phyloP scores from a whole-genome alignment of 208 protist species.

The Trypanosoma grayi region DNA sequence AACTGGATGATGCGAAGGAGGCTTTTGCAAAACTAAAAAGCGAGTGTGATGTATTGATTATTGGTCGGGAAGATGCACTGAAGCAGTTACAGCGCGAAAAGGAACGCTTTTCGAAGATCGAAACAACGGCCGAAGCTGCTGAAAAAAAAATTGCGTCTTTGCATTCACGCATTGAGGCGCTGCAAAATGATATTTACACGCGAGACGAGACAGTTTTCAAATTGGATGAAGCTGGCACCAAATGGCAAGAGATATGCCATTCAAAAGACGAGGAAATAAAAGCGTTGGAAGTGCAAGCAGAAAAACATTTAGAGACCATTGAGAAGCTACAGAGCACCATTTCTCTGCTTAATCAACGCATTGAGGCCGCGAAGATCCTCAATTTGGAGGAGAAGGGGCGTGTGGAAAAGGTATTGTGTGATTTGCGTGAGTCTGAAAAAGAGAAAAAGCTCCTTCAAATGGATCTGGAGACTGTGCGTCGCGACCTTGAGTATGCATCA shows the following conservation, averaged over 20 bases:
- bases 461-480: conserved; percentile 49
- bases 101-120: conserved; percentile 31
- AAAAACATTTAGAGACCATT: conserved; percentile 39
- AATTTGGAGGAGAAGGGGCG: conserved; percentile 57
- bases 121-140: conserved; percentile 16
- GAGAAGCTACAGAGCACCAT: conserved; percentile 69
- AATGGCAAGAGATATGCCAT: conserved; percentile 58
- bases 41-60: conserved; percentile 16
- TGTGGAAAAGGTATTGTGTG: conserved; percentile 60
- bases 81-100: conserved; percentile 36
- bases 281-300: conserved; percentile 43
- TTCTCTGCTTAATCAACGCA: conserved; percentile 62
- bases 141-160: conserved; percentile 41
- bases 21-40: conserved; percentile 10
- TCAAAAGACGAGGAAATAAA: conserved; percentile 78
- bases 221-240: conserved; percentile 58
- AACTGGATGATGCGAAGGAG: conserved; percentile 24
- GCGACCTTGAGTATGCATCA: conserved; percentile 39
- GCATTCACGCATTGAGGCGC: conserved; percentile 43
- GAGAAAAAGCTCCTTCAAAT: conserved; percentile 48
- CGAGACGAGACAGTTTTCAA: conserved; percentile 70
- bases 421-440: conserved; percentile 49
- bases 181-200: conserved; percentile 59
- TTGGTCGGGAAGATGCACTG: conserved; percentile 19
- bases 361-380: conserved; percentile 69